Conservation (phyloP, 495 filamentous ascomycete genomes). For the Beverwykella pulmonaria region DNA sequence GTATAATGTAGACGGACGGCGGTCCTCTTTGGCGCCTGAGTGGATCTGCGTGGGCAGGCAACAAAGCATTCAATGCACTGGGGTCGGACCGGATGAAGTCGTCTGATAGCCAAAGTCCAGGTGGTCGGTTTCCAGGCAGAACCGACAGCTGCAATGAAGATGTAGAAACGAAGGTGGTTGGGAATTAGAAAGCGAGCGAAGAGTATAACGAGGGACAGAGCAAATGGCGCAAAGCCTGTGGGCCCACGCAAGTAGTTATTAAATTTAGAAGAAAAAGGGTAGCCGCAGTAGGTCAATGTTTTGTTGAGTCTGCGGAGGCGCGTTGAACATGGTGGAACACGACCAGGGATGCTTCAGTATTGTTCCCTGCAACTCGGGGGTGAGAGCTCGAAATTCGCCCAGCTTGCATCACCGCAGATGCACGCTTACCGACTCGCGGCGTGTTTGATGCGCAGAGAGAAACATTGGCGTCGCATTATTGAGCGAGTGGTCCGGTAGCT, state of each 20-base stretch:
- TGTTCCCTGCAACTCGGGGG: slow-evolving; percentile 28
- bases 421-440: slow-evolving; percentile 15
- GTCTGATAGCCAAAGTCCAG: slow-evolving; percentile 12
- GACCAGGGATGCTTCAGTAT: slow-evolving; percentile 18
- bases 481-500: slow-evolving; percentile 10
- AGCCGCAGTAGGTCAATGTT: slow-evolving; percentile 27
- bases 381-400: slow-evolving; percentile 19
- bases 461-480: slow-evolving; percentile 25
- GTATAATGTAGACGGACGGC: too few species aligned
- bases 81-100: slow-evolving; percentile 12
- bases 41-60: too few species aligned
- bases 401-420: slow-evolving; percentile 17
- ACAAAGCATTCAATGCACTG: too few species aligned
- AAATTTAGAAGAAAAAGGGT: slow-evolving; percentile 33
- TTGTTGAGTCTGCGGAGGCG: slow-evolving; percentile 34
- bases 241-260: slow-evolving; percentile 24
- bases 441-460: slow-evolving; percentile 13
- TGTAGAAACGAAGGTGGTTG: slow-evolving; percentile 14
- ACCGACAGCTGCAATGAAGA: slow-evolving; percentile 2
- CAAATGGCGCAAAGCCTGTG: slow-evolving; percentile 14
- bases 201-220: slow-evolving; percentile 19
- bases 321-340: slow-evolving; percentile 34
- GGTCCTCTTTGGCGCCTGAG: too few species aligned
- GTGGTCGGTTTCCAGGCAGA: slow-evolving; percentile 15
- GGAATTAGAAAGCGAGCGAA: slow-evolving; percentile 18